Percentiles rank a stretch among this genome's conserved stretches.
Evolutionary conservation across 306 rosid species (phyloP).

Genomic region (Medicago truncatula): DNA sequence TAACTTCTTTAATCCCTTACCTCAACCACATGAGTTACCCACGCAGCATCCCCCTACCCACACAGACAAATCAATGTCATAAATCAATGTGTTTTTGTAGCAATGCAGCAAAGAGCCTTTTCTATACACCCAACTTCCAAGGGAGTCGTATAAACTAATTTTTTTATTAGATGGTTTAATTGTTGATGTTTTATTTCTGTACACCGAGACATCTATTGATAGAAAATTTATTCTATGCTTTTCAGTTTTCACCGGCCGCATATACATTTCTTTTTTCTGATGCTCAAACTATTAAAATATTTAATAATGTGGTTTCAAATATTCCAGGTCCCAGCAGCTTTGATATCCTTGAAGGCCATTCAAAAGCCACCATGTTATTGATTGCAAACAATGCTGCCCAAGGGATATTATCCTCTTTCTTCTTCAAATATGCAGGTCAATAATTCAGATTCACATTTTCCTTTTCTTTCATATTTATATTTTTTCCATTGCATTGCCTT

Average conservation of each 20-base stretch:
- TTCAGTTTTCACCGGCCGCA: background rate
- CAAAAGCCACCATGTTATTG: constrained; percentile 90
- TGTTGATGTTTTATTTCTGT: constrained; percentile 25
- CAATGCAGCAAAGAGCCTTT: constrained; percentile 17
- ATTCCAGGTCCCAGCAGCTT: constrained; percentile 85
- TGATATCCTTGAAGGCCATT: constrained; percentile 95
- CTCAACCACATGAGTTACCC: too few species aligned
- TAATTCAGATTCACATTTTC: constrained; percentile 12
- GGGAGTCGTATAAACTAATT: constrained; percentile 2
- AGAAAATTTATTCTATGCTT: background rate
- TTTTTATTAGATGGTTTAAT: constrained; percentile 5
- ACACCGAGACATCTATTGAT: constrained; percentile 22
- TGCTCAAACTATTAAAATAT: constrained; percentile 29
- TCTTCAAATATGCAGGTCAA: constrained; percentile 98
- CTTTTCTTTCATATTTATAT: background rate
- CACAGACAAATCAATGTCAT: background rate
- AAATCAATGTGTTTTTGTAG: background rate
- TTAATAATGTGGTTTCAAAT: constrained; percentile 39
- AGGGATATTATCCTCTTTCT: constrained; percentile 96
- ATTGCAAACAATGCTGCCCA: constrained; percentile 98
- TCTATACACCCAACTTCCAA: constrained; percentile 7
- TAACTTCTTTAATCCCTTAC: too few species aligned
- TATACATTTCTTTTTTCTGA: constrained; percentile 20
- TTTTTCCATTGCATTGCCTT: constrained; percentile 15
- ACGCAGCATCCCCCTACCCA: too few species aligned